Evolutionary conservation across 345 rosid genomes (phyloP).

Genomic region (Citrus medica): DNA sequence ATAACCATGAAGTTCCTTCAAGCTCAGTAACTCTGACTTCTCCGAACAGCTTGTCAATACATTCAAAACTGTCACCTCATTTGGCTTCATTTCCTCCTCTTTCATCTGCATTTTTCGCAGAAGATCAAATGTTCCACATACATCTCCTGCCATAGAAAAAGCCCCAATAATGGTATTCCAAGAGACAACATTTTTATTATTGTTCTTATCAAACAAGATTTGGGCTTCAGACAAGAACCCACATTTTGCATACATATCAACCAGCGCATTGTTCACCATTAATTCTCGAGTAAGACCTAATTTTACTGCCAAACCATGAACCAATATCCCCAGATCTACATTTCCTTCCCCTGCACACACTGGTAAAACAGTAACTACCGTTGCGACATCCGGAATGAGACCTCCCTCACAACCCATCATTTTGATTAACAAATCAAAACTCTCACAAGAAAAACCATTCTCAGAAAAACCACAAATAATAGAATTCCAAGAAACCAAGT

Average conservation of each 20-base stretch:
- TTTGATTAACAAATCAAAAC: constrained; percentile 35
- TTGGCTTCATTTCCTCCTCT: constrained; percentile 22
- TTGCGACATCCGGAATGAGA: constrained; percentile 54
- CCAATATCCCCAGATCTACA: constrained; percentile 35
- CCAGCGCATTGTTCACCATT: constrained; percentile 52
- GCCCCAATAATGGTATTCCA: constrained; percentile 62
- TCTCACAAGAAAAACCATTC: constrained; percentile 33
- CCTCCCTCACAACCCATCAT: constrained; percentile 38
- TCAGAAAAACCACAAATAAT: constrained; percentile 48
- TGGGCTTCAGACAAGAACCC: constrained; percentile 45
- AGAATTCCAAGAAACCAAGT: constrained; percentile 69
- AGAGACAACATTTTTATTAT: constrained; percentile 49
- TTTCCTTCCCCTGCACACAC: constrained; percentile 46
- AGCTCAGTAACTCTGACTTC: constrained; percentile 28
- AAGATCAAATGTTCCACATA: constrained; percentile 30
- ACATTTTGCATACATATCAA: constrained; percentile 62
- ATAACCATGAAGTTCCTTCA: constrained; percentile 69
- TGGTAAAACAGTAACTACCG: constrained; percentile 49
- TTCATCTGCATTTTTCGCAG: constrained; percentile 44
- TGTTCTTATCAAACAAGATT: constrained; percentile 36
- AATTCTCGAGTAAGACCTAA: constrained; percentile 42
- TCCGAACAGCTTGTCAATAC: constrained; percentile 39
- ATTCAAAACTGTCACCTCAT: constrained; percentile 55
- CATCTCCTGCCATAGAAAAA: constrained; percentile 39
- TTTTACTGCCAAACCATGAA: constrained; percentile 63